Evolutionary conservation across 306 rosid genomes (phyloP), one percentile per base, ranked within the genome.

Genomic region (Senna tora): DNA sequence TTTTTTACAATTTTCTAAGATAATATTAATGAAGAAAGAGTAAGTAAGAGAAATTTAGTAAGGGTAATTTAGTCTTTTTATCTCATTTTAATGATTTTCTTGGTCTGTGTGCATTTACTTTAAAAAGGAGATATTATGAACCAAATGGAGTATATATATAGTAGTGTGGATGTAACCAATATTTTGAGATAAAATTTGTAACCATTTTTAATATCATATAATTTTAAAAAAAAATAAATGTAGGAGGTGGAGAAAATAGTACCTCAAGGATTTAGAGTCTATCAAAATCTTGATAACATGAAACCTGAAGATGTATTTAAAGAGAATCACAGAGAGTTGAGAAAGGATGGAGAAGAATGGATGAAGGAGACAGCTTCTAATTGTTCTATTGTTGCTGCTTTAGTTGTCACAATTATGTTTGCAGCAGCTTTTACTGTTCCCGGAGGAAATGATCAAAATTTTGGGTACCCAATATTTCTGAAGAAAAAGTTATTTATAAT

Each of bases 271-370:
- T 4, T 5, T 1, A 56, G n/a, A 1, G 43, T 15, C 41, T 3
- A 4, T 15, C 0, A 6, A 15, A 56, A 70, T 14, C 15, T 2
- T 0, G 56, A 42, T 2, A 14, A 5, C 15, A 21, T 41, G 20
- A 28, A 54, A 0, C 25, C 76, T 8, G 2, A 5, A 30, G 49
- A 57, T 1, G 5, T 71, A 32, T 57, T 71, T 20, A 43, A 43
- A 43, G 25, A 28, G n/a, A 20, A 3, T 6, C 60, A 59, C 4
- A 12, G 17, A 2, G 8, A 72, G 0, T 47, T 72, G 46, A 6
- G 19, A 9, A 72, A 59, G 49, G 25, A 59, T 1, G 68, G 76
- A 16, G 76, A 72, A 36, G 51, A 68, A 51, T 51, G 61, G 62
- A 68, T 51, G 73, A 68, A 68, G 19, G 72, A 21, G 1, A 67